A percentile compares a stretch with the other conserved stretches of the same genome.
phyloP scores from a whole-genome alignment of 176 grass and related monocot species.

The Pontederia paniculata region DNA sequence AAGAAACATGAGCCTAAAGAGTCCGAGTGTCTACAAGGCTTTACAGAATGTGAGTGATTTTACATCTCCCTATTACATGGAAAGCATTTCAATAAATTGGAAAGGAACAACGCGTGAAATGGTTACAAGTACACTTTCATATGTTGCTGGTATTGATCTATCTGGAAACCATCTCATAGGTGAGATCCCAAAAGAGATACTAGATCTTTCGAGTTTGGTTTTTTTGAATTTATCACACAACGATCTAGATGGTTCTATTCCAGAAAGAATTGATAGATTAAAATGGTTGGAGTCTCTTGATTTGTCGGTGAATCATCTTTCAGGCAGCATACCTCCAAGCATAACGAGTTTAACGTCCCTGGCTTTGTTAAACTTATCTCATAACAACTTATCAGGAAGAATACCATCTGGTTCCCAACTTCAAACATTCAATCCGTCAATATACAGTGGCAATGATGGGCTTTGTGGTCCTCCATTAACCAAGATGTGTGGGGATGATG shows the following conservation, averaged over 20 bases:
- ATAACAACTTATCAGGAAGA: not conserved
- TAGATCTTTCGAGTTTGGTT: not conserved
- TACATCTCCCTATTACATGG: not conserved
- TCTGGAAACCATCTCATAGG: not conserved
- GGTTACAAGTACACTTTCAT: not conserved
- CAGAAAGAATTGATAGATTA: constrained; percentile 1
- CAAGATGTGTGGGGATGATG: constrained; percentile 2
- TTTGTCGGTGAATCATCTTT: constrained; percentile 7
- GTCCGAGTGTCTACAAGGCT: not conserved
- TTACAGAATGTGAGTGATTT: not conserved
- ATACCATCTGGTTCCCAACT: constrained; percentile 3
- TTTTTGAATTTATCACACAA: constrained; percentile 11
- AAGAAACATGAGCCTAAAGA: not conserved
- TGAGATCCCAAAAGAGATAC: constrained; percentile 7
- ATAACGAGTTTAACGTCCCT: not conserved
- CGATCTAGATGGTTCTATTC: not conserved
- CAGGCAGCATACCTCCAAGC: not conserved
- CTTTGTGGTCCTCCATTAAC: constrained; percentile 10
- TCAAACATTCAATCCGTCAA: constrained; percentile 9
- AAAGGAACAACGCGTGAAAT: not conserved
- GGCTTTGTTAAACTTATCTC: not conserved
- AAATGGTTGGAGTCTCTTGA: constrained; percentile 11
- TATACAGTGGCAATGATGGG: constrained; percentile 5
- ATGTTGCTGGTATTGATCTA: not conserved
- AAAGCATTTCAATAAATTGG: not conserved